Percentiles rank a stretch among this genome's conserved stretches.
phyloP scores from a whole-genome alignment of 129 eudicot genomes.

The Escallonia herrerae region DNA sequence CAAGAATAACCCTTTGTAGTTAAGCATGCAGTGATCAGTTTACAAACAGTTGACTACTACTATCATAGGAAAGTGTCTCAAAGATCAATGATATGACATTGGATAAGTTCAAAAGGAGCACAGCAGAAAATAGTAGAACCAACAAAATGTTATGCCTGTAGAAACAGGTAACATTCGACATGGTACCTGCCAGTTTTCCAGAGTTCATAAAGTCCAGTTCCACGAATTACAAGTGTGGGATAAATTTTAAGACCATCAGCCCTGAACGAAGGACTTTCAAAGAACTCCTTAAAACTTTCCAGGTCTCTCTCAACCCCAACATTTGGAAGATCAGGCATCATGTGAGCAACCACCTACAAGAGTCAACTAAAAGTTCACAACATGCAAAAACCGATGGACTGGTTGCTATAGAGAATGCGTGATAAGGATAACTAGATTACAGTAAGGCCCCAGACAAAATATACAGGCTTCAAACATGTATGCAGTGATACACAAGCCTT shows the following conservation, averaged over 20 bases:
- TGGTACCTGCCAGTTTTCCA: constrained; percentile 97
- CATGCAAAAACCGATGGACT: neutral
- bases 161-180: neutral
- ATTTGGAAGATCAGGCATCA: constrained; percentile 99
- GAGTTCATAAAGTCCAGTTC: constrained; percentile 97
- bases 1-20: neutral
- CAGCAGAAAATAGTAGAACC: neutral
- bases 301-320: constrained; percentile 96
- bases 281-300: constrained; percentile 97
- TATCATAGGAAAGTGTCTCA: too few relatives aligned
- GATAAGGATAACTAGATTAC: neutral
- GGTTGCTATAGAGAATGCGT: neutral
- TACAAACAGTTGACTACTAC: too few relatives aligned
- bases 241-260: constrained; percentile 97
- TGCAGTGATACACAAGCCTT: too few relatives aligned
- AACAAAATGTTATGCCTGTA: neutral
- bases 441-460: neutral
- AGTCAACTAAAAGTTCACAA: constrained; percentile 8
- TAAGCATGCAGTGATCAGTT: too few relatives aligned
- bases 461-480: too few relatives aligned
- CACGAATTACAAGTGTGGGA: constrained; percentile 96
- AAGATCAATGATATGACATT: neutral
- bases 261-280: constrained; percentile 84
- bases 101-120: neutral
- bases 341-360: constrained; percentile 92